Evolutionary conservation across 2,329 filamentous ascomycete genomes (phyloP), one percentile per base, ranked within the genome.

Genomic region (Huntiella omanensis): DNA sequence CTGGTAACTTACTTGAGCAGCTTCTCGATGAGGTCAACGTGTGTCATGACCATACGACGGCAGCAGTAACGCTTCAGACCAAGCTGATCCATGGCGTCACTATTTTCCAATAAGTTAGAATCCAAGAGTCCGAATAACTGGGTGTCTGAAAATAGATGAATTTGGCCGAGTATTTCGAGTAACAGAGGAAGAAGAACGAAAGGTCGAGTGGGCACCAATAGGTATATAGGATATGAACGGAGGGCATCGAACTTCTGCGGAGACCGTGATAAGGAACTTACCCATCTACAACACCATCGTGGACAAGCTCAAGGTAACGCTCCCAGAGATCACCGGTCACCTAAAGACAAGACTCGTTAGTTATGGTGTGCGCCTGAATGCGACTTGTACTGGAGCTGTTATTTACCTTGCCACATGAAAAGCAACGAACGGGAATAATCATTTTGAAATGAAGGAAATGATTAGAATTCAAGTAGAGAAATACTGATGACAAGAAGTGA

Each of bases 351-450:
- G 52, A 48, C 22, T 2, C 22, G 6, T 28, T 28, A 28, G 22
- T 28, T 28, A 28, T 7, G 2, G 8, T 28, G 22, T 28, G 22
- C 22, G 22, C 22, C 3, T 28, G 22, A 28, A 28, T 28, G 22
- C 22, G 22, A 28, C 22, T 28, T 10, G 55, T 46, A 33, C 35
- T 46, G 35, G 15, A 15, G 16, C 34, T 7, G 39, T 34, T 10
- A 54, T 64, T 50, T 65, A 94, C 91, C 83, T 98, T 98, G 64
- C 91, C 91, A 64, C 91, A 98, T 49, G 91, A 96, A 66, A 98
- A 98, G 68, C 91, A 98, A 55, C 91, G 85, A 54, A 98, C 84
- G 2, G 91, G 91, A 55, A 98, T 96, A 65, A 98, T 98, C 91
- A 98, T 98, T 48, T 65, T 81, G 67, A 54, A 52, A 42, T 33